Percentiles rank a stretch among this genome's conserved stretches.
Conservation (phyloP, 2,329 filamentous ascomycete genomes). For the Alternaria sp. region DNA sequence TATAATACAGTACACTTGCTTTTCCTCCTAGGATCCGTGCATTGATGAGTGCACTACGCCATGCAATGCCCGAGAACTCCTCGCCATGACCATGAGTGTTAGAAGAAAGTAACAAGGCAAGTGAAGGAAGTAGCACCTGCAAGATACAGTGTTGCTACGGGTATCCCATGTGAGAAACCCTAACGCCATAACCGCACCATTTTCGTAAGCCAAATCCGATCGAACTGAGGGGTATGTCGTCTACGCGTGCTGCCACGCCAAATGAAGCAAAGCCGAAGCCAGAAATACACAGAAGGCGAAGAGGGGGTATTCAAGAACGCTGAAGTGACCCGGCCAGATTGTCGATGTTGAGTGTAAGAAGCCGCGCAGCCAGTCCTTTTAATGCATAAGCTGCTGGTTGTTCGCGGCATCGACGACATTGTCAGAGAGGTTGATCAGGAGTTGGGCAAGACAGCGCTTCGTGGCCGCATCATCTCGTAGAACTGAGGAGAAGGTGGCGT, state of each 20-base stretch:
- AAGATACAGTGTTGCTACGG: constrained; percentile 33
- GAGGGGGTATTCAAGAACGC: constrained; percentile 9
- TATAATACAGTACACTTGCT: constrained; percentile 38
- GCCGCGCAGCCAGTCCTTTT: constrained; percentile 2
- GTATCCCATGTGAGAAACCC: constrained; percentile 39
- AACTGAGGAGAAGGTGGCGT: constrained; percentile 96
- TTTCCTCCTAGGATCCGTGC: constrained; percentile 26
- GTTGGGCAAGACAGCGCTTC: constrained; percentile 95
- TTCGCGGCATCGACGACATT: constrained; percentile 69
- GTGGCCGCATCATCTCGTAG: constrained; percentile 96
- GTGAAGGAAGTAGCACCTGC: constrained; percentile 26
- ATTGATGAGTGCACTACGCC: constrained; percentile 27
- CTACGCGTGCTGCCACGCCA: constrained; percentile 29
- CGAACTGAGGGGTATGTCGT: constrained; percentile 30
- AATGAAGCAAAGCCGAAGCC: constrained; percentile 35
- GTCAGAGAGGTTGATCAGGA: constrained; percentile 95
- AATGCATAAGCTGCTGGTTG: constrained; percentile 50
- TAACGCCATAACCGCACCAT: constrained; percentile 36
- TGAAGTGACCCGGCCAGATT: constrained; percentile 12
- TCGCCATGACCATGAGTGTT: constrained; percentile 32
- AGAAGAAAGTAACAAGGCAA: constrained; percentile 35
- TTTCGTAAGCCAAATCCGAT: constrained; percentile 27
- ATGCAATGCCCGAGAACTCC: constrained; percentile 43
- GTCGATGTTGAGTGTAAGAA: constrained; percentile 5
- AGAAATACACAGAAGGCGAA: constrained; percentile 32